Conservation (phyloP, 2,329 filamentous ascomycete species). For the Pseudogymnoascus sp. region DNA sequence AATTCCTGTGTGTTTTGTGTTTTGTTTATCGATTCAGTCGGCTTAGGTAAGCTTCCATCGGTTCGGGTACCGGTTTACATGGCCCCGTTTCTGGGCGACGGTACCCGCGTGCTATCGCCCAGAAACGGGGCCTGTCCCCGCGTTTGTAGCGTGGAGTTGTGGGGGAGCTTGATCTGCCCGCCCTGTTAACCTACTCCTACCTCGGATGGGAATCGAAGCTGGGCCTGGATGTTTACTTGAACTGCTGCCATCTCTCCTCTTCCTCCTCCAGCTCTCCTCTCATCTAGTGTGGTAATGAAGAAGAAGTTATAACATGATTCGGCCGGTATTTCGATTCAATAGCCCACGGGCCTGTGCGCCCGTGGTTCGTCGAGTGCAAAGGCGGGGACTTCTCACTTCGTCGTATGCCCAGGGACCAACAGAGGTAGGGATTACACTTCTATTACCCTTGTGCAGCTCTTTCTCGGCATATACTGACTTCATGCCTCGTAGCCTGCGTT, state of each 20-base stretch:
- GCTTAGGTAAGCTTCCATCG: background rate
- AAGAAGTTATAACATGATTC: background rate
- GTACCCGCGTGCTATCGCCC: background rate
- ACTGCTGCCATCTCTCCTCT: background rate
- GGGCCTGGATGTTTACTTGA: conserved; percentile 1
- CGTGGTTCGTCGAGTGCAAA: background rate
- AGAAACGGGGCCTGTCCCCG: background rate
- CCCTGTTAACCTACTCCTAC: background rate
- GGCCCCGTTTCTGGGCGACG: background rate
- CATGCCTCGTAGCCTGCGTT: conserved; percentile 28
- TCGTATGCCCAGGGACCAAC: background rate
- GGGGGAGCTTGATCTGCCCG: background rate
- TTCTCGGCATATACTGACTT: conserved; percentile 10
- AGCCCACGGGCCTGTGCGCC: background rate
- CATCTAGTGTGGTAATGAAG: background rate
- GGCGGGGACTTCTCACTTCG: background rate
- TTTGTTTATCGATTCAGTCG: background rate
- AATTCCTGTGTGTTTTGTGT: background rate
- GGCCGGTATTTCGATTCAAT: background rate
- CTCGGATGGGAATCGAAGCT: background rate
- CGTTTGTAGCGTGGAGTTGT: background rate
- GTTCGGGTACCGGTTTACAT: background rate
- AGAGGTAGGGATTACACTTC: background rate
- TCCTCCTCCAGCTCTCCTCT: background rate
- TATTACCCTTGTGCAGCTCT: background rate